Base-by-base conservation (phyloP, 495 filamentous ascomycete genomes). In the Talaromyces ruber region DNA sequence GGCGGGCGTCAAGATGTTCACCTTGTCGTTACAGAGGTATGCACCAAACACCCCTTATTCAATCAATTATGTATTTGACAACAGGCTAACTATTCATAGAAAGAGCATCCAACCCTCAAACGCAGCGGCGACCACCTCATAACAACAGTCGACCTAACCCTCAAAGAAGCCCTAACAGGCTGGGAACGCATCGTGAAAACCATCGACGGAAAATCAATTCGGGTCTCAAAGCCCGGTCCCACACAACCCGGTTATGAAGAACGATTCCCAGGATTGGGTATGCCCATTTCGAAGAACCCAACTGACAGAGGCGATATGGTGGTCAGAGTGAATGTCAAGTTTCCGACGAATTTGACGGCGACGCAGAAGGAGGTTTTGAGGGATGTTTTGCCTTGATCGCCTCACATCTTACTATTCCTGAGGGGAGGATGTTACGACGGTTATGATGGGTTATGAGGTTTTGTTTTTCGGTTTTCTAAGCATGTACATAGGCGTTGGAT, bases 121-220 rank as follows among this genome's bases (percentile, higher is more conserved):
- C 91, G 95, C 58, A 86, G 92, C 32, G 92, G 90, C 61, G 93
- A 98, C 72, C 87, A 97, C 74, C 79, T 98, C 16, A 74, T 88
- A 56, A 82, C 86, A 59, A 87, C 81, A 0, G 79, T 98, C 66
- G 86, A 93, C 2, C 75, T 98, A 12, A 86, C 85, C 39, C 83
- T 98, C n/a, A 97, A 97, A 70, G 94, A 98, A 76, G 91, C 94
- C n/a, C 78, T 98, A 24, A 96, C 93, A 0, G 94, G 94, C 60
- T 98, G 94, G 94, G 84, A 86, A 64, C 86, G 89, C 34, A 93
- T 90, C 39, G 82, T 98, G 18, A 85, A 84, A n/a, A 98, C 95
- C 9, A 97, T 98, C 62, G 94, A 98, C 67, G 89, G 88, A 63
- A 93, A 92, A 70, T 86, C 89, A 62, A 74, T 98, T 62, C 81